phyloP scores from a whole-genome alignment of 768 basidiomycete genomes.

The Flagelloscypha sp. region DNA sequence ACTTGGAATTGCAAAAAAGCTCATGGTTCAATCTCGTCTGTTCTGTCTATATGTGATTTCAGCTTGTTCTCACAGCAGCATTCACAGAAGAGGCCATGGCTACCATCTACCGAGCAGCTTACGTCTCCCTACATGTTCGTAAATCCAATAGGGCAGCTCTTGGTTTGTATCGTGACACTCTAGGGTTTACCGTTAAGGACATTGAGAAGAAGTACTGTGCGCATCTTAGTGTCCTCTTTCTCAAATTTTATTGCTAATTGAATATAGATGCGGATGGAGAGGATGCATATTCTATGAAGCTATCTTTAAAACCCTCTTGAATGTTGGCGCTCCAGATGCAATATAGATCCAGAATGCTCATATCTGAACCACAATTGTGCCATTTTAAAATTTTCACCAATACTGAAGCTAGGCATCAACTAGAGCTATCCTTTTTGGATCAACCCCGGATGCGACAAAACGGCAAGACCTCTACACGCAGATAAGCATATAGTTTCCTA shows the following conservation, averaged over 20 bases:
- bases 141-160: conserved; percentile 94
- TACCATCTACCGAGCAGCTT: conserved; percentile 73
- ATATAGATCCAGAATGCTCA: neutral
- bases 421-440: too few species aligned
- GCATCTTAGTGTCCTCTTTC: conserved; percentile 24
- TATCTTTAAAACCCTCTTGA: conserved; percentile 37
- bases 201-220: conserved; percentile 89
- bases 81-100: conserved; percentile 83
- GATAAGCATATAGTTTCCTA: conserved; percentile 5
- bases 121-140: conserved; percentile 85
- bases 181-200: conserved; percentile 81
- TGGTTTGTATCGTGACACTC: conserved; percentile 76
- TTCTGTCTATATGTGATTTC: conserved; percentile 6
- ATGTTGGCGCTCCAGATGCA: neutral
- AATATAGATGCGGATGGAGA: conserved; percentile 88
- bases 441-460: conserved; percentile 4
- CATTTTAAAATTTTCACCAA: too few species aligned
- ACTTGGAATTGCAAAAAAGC: conserved; percentile 86
- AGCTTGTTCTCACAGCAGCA: neutral
- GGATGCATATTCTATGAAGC: conserved; percentile 88
- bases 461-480: conserved; percentile 6
- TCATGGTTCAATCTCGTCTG: conserved; percentile 91
- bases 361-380: neutral
- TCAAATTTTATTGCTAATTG: neutral
- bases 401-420: too few species aligned